Base-by-base conservation (phyloP, 106 monocot species). In the Apostasia ramifera region DNA sequence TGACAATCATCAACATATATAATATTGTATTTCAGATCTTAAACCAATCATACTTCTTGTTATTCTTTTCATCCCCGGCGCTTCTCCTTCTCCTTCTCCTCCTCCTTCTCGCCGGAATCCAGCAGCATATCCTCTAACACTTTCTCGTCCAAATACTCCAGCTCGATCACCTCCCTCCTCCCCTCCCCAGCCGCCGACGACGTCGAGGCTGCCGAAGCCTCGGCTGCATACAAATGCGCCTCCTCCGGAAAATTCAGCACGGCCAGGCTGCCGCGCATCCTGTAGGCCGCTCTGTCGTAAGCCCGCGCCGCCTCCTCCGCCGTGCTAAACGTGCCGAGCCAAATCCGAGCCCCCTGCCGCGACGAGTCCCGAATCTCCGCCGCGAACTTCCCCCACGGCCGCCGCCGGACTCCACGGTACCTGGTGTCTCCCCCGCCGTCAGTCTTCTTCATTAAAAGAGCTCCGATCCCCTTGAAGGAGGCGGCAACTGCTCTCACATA, bases 301-400 rank as follows among this genome's bases (percentile, higher is more conserved):
- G 74, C 80, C 6, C 74, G 58, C 8, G 74, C 80, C 6, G 82
- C 82, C 44, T 77, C 82, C 59, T 78, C 78, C 12, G 78, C 74
- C 15, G 82, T 82, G 74, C 66, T 47, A 75, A 78, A 83, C 0
- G 78, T 83, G 48, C 82, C 82, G 66, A 83, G 77, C 81, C 81
- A 81, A 3, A 79, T 54, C 44, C 78, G 57, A 10, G 56, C 73
- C 1, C 73, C 73, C 1, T 74, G 62, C 52, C 78, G 38, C 39
- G 78, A 58, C 55, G 81, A 78, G 68, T 85, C 85, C 1, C 83
- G 77, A 7, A 88, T 88, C 75, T 83, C 87, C 13, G 87, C 83
- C 1, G 87, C 87, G 59, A 55, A 87, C 75, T 88, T 88, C 46
- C 87, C 87, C 87, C 81, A 88, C 14, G 87, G 70, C 38, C 70